Percentiles rank a stretch among this genome's conserved stretches.
These are phyloP conservation scores for Debaryomyces sp. DNA, from an alignment of 1,139 yeast genomes.

Conservation along the genomic window DNA sequence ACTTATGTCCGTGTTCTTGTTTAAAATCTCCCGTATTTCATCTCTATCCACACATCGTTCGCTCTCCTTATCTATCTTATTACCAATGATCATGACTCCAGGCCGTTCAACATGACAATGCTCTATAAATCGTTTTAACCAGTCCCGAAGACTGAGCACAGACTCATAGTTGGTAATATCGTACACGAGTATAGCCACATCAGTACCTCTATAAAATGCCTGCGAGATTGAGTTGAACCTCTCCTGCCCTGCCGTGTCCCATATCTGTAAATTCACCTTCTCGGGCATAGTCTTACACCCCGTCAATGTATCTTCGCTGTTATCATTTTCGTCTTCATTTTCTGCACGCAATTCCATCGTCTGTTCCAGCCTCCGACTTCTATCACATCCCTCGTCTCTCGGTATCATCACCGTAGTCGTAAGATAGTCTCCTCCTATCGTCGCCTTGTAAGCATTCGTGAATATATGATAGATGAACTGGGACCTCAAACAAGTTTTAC, in stretches of 20 bases:
- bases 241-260: slow-evolving; percentile 75
- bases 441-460: slow-evolving; percentile 60
- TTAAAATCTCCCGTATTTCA: slow-evolving; percentile 45
- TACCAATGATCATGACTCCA: slow-evolving; percentile 57
- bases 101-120: slow-evolving; percentile 55
- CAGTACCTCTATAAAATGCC: slow-evolving; percentile 65
- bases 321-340: slow-evolving; percentile 4
- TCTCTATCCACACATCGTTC: slow-evolving; percentile 45
- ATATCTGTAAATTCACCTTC: slow-evolving; percentile 51
- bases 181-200: slow-evolving; percentile 58
- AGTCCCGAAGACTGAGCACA: slow-evolving; percentile 50
- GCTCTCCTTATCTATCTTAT: slow-evolving; percentile 47
- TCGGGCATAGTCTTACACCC: slow-evolving; percentile 8
- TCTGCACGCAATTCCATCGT: not conserved
- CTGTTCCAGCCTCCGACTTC: not conserved
- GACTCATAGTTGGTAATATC: slow-evolving; percentile 60
- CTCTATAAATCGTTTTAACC: slow-evolving; percentile 54
- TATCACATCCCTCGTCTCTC: not conserved
- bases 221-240: slow-evolving; percentile 60
- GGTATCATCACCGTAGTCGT: slow-evolving; percentile 42
- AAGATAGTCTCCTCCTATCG: slow-evolving; percentile 64
- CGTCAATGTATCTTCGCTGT: not conserved
- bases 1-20: slow-evolving; percentile 26
- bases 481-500: slow-evolving; percentile 61
- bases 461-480: slow-evolving; percentile 62